Conservation (phyloP, 2,329 filamentous ascomycete genomes). For the Aspergillus sp. region DNA sequence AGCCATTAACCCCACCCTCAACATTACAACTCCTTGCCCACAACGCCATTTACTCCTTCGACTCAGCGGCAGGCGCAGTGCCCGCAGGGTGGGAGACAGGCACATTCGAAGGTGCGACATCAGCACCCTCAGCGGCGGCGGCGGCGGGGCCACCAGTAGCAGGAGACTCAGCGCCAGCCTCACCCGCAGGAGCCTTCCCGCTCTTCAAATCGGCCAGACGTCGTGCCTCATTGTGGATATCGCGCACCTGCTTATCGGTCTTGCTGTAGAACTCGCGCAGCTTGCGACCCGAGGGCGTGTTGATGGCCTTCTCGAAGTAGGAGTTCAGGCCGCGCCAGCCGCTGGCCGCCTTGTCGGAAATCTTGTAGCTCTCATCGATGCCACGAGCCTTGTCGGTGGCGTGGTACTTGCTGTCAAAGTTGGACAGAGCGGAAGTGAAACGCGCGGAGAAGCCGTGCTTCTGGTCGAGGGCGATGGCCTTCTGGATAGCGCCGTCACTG, state of each 20-base stretch:
- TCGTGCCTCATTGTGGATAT: conserved; percentile 88
- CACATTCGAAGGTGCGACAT: background rate
- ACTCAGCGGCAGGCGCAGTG: conserved; percentile 23
- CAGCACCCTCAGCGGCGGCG: conserved; percentile 14
- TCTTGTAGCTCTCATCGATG: conserved; percentile 79
- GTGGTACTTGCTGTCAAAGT: conserved; percentile 81
- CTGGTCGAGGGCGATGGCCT: conserved; percentile 81
- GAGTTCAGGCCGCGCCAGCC: conserved; percentile 68
- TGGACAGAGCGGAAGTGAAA: conserved; percentile 73
- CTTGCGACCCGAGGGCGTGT: conserved; percentile 83
- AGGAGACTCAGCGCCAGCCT: conserved; percentile 16
- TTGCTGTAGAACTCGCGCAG: conserved; percentile 84
- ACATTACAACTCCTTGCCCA: background rate
- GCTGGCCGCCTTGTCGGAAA: conserved; percentile 68
- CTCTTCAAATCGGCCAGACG: conserved; percentile 85
- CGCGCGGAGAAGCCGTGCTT: conserved; percentile 80
- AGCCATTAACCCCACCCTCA: background rate
- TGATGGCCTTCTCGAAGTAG: conserved; percentile 92
- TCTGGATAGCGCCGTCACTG: conserved; percentile 72
- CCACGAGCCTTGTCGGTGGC: conserved; percentile 82
- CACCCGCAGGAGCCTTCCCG: conserved; percentile 42
- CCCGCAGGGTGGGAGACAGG: conserved; percentile 14
- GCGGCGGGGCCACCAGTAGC: conserved; percentile 17
- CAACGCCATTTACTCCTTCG: conserved; percentile 22
- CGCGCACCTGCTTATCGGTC: conserved; percentile 82